Evolutionary conservation across 139 green algal species (phyloP).

Genomic region (Micractinium sp.): DNA sequence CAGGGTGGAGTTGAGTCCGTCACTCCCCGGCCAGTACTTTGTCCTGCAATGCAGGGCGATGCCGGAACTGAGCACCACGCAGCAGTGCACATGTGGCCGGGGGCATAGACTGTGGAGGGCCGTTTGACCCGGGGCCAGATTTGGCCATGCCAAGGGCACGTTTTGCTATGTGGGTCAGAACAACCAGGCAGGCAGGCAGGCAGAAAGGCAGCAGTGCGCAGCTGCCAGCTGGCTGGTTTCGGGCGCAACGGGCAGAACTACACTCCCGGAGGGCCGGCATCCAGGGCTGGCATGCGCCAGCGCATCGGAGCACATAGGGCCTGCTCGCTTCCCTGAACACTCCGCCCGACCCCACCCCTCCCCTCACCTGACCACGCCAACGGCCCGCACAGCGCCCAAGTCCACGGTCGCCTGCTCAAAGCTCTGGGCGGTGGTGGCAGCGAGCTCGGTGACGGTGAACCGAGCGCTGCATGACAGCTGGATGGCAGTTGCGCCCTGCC

Average conservation of each 20-base stretch:
- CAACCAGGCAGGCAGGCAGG: background rate
- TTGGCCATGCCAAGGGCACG: background rate
- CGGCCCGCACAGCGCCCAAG: background rate
- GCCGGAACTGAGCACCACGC: no score
- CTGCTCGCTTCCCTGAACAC: background rate
- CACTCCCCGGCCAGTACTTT: background rate
- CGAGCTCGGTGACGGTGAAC: background rate
- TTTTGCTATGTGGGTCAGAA: background rate
- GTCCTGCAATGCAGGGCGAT: background rate
- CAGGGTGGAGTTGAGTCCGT: background rate
- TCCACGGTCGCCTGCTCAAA: background rate
- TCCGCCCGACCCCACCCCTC: background rate
- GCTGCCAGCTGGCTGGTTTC: no score
- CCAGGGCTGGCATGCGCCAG: no score
- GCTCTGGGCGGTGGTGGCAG: background rate
- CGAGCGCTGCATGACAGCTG: background rate
- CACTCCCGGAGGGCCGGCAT: no score
- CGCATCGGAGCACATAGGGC: no score
- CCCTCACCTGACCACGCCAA: background rate
- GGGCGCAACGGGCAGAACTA: no score
- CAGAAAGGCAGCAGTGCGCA: no score
- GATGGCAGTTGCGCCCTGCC: background rate
- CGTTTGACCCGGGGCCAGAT: no score
- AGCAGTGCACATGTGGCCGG: background rate
- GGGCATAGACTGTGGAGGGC: background rate